Evolutionary conservation across 345 rosid species (phyloP).

Genomic region (Syzygium jambos): DNA sequence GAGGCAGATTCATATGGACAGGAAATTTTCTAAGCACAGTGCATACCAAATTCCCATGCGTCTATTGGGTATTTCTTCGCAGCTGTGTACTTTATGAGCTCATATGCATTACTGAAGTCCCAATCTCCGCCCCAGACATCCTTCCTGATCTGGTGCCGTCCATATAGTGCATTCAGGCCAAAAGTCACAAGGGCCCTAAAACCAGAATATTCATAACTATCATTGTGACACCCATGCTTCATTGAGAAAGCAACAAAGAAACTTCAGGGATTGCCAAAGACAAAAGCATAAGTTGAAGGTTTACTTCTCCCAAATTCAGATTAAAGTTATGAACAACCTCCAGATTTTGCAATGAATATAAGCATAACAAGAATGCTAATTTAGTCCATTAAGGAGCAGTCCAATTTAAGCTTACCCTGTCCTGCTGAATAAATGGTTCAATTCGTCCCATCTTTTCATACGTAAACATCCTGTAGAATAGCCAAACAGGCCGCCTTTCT

Average conservation of each 20-base stretch:
- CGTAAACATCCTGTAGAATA: slow-evolving; percentile 91
- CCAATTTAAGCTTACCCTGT: slow-evolving; percentile 40
- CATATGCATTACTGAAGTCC: slow-evolving; percentile 70
- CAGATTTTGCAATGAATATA: neutral
- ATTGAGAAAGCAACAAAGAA: neutral
- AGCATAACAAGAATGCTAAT: neutral
- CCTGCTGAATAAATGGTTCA: slow-evolving; percentile 46
- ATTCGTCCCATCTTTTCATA: slow-evolving; percentile 83
- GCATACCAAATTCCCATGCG: slow-evolving; percentile 94
- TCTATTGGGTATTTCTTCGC: slow-evolving; percentile 72
- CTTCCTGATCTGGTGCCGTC: slow-evolving; percentile 53
- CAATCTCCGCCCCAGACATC: slow-evolving; percentile 84
- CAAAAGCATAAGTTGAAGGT: neutral
- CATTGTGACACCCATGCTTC: neutral
- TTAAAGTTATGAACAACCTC: neutral
- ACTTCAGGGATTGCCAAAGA: neutral
- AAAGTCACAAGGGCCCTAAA: slow-evolving; percentile 71
- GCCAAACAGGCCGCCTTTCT: slow-evolving; percentile 63
- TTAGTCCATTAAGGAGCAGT: neutral
- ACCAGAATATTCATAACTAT: neutral
- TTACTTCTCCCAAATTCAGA: neutral
- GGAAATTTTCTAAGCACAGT: neutral
- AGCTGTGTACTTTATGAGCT: slow-evolving; percentile 72
- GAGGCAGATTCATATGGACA: neutral
- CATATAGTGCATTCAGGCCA: slow-evolving; percentile 84